Base-by-base conservation (phyloP, 1,284 basidiomycete genomes). In the Cutaneotrichosporon cavernicola region DNA sequence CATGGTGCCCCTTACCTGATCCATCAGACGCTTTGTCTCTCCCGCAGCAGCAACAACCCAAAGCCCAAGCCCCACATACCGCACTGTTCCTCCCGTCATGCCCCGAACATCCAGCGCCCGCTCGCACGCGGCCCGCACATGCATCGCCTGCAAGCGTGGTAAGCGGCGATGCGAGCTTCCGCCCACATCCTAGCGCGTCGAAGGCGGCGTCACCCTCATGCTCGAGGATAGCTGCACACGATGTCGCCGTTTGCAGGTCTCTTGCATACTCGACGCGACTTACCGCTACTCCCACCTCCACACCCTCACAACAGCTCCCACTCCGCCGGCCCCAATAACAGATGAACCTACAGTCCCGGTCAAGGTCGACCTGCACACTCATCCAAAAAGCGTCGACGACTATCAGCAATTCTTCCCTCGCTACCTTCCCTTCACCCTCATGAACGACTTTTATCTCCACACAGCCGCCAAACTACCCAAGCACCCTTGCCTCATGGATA, bases 351-450 rank as follows among this genome's bases (percentile, higher is more conserved):
- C 36, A 22, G 22, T 26, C 22, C 38, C 22, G 13, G 21, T 38
- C 55, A 38, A 38, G 22, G 51, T 46, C 14, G 16, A 52, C 51
- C 14, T 52, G 31, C 31, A 52, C 30, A 56, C 55, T 1, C 55
- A 56, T 16, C 55, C 55, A 43, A 38, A 14, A 22, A 56, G 38
- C 22, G 22, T 61, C 16, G 36, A 61, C 13, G 60, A 61, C 52
- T 61, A 61, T 16, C 40, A 56, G 43, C 34, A 34, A 21, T 61
- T 56, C 34, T 61, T 61, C 46, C 60, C 55, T 8, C 53, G 60
- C 9, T 56, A 56, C 53, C 60, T 61, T 10, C 60, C 60, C 9
- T 30, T 61, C 43, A 56, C 52, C 10, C 36, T 61, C 32, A 50
- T 61, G 40, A 40, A 40, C 6, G 60, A 61, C 52, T 61, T 61